A percentile compares a stretch with the other conserved stretches of the same genome.
phyloP scores from a whole-genome alignment of 2,329 filamentous ascomycete species.

The Calonectria leucothoes region DNA sequence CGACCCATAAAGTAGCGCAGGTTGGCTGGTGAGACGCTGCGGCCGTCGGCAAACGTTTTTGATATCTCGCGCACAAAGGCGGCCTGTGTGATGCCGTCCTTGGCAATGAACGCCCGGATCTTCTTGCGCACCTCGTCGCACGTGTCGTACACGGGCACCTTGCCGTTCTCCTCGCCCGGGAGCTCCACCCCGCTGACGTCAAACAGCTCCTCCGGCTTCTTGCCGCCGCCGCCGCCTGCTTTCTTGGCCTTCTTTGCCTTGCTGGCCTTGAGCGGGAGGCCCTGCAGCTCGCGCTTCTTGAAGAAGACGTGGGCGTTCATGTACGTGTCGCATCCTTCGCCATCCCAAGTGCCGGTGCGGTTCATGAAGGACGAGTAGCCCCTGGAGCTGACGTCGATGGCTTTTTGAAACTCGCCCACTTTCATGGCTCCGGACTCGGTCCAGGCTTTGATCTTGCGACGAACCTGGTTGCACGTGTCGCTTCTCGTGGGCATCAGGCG shows the following conservation, averaged over 20 bases:
- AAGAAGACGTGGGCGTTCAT: constrained; percentile 56
- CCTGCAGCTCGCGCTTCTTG: constrained; percentile 61
- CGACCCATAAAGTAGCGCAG: constrained; percentile 62
- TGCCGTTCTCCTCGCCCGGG: constrained; percentile 57
- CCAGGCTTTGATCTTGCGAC: constrained; percentile 39
- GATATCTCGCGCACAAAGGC: constrained; percentile 62
- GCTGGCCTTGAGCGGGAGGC: constrained; percentile 50
- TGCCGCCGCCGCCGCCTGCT: constrained; percentile 33
- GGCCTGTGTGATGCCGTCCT: constrained; percentile 60
- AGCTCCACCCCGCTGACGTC: constrained; percentile 58
- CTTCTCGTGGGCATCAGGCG: constrained; percentile 19
- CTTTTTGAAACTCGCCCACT: constrained; percentile 58
- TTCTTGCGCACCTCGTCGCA: constrained; percentile 70
- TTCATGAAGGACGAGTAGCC: constrained; percentile 60
- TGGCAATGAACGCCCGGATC: constrained; percentile 60
- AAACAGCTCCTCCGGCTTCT: constrained; percentile 44
- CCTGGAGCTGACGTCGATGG: constrained; percentile 51
- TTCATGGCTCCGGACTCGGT: constrained; percentile 41
- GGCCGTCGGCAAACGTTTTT: constrained; percentile 51
- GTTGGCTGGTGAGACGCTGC: constrained; percentile 55
- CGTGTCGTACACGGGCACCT: constrained; percentile 64
- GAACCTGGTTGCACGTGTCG: constrained; percentile 40
- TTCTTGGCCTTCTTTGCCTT: constrained; percentile 47
- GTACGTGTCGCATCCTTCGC: constrained; percentile 49
- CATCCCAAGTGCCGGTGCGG: constrained; percentile 54